Evolutionary conservation across 352 stramenopile genomes (phyloP).

Genomic region (Phytopythium helicoides): DNA sequence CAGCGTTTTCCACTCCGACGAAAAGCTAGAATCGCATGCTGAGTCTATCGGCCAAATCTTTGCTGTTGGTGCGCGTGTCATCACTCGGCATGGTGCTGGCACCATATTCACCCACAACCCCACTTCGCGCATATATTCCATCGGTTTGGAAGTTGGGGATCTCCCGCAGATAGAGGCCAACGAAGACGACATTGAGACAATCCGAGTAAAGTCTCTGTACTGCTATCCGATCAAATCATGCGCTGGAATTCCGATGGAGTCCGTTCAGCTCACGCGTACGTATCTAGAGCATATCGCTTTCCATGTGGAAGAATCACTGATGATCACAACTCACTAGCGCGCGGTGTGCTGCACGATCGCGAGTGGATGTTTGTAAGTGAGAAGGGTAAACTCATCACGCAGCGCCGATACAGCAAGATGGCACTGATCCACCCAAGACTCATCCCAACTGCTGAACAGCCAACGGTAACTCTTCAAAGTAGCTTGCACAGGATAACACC

Average conservation of each 20-base stretch:
- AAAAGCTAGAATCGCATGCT: slow-evolving; percentile 6
- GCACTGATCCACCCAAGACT: slow-evolving; percentile 39
- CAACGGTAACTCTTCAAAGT: slow-evolving; percentile 16
- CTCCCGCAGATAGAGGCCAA: neutral
- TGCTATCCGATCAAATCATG: slow-evolving; percentile 74
- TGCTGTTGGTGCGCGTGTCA: slow-evolving; percentile 9
- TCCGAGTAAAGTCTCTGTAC: slow-evolving; percentile 28
- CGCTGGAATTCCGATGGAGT: slow-evolving; percentile 32
- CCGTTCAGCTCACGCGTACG: slow-evolving; percentile 26
- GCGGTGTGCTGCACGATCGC: slow-evolving; percentile 48
- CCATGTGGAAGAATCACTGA: no score
- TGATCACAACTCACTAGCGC: neutral
- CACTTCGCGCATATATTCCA: slow-evolving; percentile 12
- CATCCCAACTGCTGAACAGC: slow-evolving; percentile 28
- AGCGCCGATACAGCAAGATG: slow-evolving; percentile 47
- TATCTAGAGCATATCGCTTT: neutral
- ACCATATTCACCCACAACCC: slow-evolving; percentile 17
- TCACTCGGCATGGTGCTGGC: slow-evolving; percentile 3
- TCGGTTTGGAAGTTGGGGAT: slow-evolving; percentile 2
- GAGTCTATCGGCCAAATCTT: slow-evolving; percentile 11
- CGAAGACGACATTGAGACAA: slow-evolving; percentile 11
- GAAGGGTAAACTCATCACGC: slow-evolving; percentile 45
- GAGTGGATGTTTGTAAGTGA: slow-evolving; percentile 53
- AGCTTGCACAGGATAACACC: neutral
- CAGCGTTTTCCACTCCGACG: slow-evolving; percentile 2